Conservation (phyloP, 129 eudicot genomes). For the Pittosporum tobira region DNA sequence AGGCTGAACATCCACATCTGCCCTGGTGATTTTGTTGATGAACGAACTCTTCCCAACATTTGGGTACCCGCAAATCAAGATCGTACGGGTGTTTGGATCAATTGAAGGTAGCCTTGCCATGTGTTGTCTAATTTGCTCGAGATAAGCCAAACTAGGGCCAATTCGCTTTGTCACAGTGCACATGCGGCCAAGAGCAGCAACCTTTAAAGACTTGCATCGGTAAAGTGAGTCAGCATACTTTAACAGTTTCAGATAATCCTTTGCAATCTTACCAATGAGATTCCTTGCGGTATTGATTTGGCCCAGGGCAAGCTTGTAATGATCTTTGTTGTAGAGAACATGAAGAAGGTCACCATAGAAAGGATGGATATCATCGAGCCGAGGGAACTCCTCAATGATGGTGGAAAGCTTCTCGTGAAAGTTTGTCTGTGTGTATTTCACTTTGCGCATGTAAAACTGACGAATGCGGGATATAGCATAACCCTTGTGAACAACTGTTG, state of each 20-base stretch:
- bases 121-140: slow-evolving; percentile 88
- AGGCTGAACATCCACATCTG: slow-evolving; percentile 94
- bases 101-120: slow-evolving; percentile 95
- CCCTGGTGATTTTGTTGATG: slow-evolving; percentile 84
- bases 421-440: slow-evolving; percentile 67
- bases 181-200: slow-evolving; percentile 98
- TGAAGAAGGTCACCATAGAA: slow-evolving; percentile 89
- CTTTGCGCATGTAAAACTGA: slow-evolving; percentile 85
- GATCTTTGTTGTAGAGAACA: slow-evolving; percentile 85
- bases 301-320: slow-evolving; percentile 94
- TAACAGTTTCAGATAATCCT: slow-evolving; percentile 78
- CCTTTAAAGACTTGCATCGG: slow-evolving; percentile 76
- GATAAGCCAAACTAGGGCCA: slow-evolving; percentile 91
- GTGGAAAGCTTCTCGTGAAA: slow-evolving; percentile 80
- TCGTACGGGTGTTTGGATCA: slow-evolving; percentile 81
- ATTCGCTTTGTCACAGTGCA: slow-evolving; percentile 79
- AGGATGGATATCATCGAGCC: slow-evolving; percentile 90
- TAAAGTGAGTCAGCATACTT: slow-evolving; percentile 92
- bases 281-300: slow-evolving; percentile 90
- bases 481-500: slow-evolving; percentile 91
- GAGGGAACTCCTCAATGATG: slow-evolving; percentile 81
- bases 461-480: slow-evolving; percentile 81
- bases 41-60: slow-evolving; percentile 92
- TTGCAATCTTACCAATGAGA: slow-evolving; percentile 65
- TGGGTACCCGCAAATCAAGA: slow-evolving; percentile 91